phyloP scores from a whole-genome alignment of 1,139 yeast genomes.

The Diutina sp. region DNA sequence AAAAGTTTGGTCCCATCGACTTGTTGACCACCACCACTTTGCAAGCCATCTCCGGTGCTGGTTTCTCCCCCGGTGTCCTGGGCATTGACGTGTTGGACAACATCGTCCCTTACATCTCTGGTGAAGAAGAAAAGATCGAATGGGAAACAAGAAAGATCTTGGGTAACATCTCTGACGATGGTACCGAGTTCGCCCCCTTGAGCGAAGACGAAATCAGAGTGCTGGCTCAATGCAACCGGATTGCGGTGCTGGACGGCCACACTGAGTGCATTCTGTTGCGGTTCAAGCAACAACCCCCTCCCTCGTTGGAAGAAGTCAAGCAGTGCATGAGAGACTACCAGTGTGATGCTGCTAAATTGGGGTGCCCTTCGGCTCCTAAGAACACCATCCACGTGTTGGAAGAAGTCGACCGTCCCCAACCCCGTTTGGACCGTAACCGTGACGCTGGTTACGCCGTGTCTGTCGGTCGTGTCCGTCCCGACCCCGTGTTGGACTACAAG shows the following conservation, averaged over 20 bases:
- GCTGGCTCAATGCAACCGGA: constrained; percentile 94
- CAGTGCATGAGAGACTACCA: constrained; percentile 55
- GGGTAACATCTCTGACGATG: constrained; percentile 45
- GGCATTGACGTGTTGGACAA: constrained; percentile 93
- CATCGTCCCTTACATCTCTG: constrained; percentile 85
- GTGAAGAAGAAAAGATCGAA: constrained; percentile 97
- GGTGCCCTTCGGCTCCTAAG: constrained; percentile 88
- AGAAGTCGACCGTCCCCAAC: constrained; percentile 92
- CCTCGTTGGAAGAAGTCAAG: constrained; percentile 72
- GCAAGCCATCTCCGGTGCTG: constrained; percentile 98
- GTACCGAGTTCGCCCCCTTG: constrained; percentile 47
- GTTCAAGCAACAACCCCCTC: constrained; percentile 74
- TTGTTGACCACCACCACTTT: constrained; percentile 80
- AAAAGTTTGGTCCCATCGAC: constrained; percentile 80
- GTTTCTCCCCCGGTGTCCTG: constrained; percentile 95
- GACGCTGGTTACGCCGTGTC: constrained; percentile 91
- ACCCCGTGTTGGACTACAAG: constrained; percentile 85
- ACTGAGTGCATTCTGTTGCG: constrained; percentile 87
- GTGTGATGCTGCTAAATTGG: constrained; percentile 71
- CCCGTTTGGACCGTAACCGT: constrained; percentile 92
- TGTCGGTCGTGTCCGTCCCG: constrained; percentile 90
- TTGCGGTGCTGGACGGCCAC: constrained; percentile 96
- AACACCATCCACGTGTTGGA: constrained; percentile 86
- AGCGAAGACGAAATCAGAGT: constrained; percentile 67
- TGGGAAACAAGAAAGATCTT: constrained; percentile 96